Evolutionary conservation across 306 rosid species (phyloP).

Genomic region (Cucumis melo): DNA sequence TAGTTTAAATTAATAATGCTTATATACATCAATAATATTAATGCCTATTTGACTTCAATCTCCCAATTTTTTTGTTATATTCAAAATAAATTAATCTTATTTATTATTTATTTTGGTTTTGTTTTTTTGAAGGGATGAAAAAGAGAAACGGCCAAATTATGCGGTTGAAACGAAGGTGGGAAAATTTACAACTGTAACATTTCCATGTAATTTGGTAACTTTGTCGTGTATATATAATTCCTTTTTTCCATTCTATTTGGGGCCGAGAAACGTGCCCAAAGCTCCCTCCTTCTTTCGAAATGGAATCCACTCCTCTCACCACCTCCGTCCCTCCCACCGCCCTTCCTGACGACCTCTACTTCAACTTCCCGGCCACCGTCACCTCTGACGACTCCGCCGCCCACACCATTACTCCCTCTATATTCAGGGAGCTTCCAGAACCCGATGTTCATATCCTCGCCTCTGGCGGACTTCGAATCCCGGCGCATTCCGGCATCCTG

Average conservation of each 20-base stretch:
- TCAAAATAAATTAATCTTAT: too few species aligned
- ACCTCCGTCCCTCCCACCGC: background rate
- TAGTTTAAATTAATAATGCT: too few species aligned
- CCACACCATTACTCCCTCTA: background rate
- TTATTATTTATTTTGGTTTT: too few species aligned
- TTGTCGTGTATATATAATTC: background rate
- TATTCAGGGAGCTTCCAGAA: conserved; percentile 31
- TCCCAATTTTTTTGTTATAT: too few species aligned
- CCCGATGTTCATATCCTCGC: conserved; percentile 59
- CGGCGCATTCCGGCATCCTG: conserved; percentile 59
- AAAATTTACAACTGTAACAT: background rate
- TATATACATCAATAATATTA: too few species aligned
- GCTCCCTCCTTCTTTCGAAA: background rate
- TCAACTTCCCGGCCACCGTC: background rate
- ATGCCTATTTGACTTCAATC: too few species aligned
- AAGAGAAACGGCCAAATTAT: background rate
- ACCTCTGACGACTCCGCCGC: background rate
- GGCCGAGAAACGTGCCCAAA: background rate
- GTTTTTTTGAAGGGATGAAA: background rate
- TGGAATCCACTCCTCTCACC: background rate
- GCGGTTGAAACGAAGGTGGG: background rate
- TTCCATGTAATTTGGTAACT: background rate
- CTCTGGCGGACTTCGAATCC: conserved; percentile 55
- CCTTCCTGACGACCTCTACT: conserved; percentile 12
- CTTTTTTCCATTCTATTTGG: background rate